phyloP scores from a whole-genome alignment of 2,329 filamentous ascomycete genomes.

The Acephala macrosclerotiorum region DNA sequence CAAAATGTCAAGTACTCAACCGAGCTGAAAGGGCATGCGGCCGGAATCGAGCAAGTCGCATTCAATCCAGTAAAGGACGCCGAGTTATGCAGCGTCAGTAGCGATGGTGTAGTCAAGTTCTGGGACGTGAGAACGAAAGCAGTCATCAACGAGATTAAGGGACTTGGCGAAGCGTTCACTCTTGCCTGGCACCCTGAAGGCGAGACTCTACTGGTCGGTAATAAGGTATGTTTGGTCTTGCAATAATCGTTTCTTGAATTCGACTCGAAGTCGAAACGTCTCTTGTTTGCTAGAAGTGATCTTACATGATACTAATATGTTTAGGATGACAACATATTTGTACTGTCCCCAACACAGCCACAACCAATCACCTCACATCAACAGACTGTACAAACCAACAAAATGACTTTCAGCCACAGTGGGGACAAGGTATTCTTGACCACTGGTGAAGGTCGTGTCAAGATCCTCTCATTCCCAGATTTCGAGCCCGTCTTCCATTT shows the following conservation, averaged over 20 bases:
- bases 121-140: slow-evolving; percentile 82
- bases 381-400: slow-evolving; percentile 72
- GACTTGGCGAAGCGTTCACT: slow-evolving; percentile 71
- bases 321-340: slow-evolving; percentile 67
- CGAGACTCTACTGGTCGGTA: slow-evolving; percentile 73
- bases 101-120: slow-evolving; percentile 77
- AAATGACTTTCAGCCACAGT: slow-evolving; percentile 77
- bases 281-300: not conserved
- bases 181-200: slow-evolving; percentile 79
- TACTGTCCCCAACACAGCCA: slow-evolving; percentile 66
- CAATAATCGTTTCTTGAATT: not conserved
- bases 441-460: slow-evolving; percentile 73
- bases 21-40: slow-evolving; percentile 72
- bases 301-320: slow-evolving; percentile 16
- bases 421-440: slow-evolving; percentile 75
- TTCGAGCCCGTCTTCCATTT: slow-evolving; percentile 62
- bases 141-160: slow-evolving; percentile 73
- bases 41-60: slow-evolving; percentile 75
- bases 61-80: slow-evolving; percentile 82
- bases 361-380: slow-evolving; percentile 64
- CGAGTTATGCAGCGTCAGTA: slow-evolving; percentile 77
- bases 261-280: not conserved
- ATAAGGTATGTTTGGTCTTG: slow-evolving; percentile 64
- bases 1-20: slow-evolving; percentile 77
- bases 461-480: slow-evolving; percentile 73